Evolutionary conservation across 441 rosid species (phyloP), one percentile per base, ranked within the genome.

Genomic region (Pelargonium australe): DNA sequence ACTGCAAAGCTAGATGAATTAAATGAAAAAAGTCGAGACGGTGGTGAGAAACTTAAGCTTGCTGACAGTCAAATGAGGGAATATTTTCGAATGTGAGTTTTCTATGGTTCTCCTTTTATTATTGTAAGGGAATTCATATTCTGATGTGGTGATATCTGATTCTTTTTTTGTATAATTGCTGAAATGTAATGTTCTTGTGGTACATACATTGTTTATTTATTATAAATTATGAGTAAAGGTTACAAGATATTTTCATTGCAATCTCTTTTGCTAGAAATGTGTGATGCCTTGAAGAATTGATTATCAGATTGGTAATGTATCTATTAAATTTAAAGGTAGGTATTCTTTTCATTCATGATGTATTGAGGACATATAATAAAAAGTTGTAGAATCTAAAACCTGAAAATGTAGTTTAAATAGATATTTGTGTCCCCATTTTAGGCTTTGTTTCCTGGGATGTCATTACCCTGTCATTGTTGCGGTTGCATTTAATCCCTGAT

Each of bases 71-170:
- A 89, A 80, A 83, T 95, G 60, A 81, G 81, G 67, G 90, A 88
- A 40, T 95, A 92, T 78, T 95, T 92, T 77, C 90, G 80, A 77
- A 85, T 95, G 98, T 95, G 79, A 85, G 89, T 81, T 80, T 73
- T 72, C 70, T 69, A 49, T 64, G 14, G 64, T 63, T 70, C 31
- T 64, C 62, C 40, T 13, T 45, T 53, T 61, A 34, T 13, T 51
- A 13, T 20, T 28, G 37, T 23, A 41, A 13, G 58, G 62, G 10
- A 40, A 11, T 25, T 4, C 34, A 34, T 64, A 47, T 41, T 13
- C 19, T 25, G 20, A 37, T 3, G 31, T 45, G 53, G 31, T 45
- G 53, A 41, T 17, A 10, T 14, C 47, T 14, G 47, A 40, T 64
- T 64, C 66, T 37, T 6, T 64, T 2, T 43, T 41, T 65, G 25